Evolutionary conservation across 768 basidiomycete genomes (phyloP).

Genomic region (Brasilioporus rufonigricans): DNA sequence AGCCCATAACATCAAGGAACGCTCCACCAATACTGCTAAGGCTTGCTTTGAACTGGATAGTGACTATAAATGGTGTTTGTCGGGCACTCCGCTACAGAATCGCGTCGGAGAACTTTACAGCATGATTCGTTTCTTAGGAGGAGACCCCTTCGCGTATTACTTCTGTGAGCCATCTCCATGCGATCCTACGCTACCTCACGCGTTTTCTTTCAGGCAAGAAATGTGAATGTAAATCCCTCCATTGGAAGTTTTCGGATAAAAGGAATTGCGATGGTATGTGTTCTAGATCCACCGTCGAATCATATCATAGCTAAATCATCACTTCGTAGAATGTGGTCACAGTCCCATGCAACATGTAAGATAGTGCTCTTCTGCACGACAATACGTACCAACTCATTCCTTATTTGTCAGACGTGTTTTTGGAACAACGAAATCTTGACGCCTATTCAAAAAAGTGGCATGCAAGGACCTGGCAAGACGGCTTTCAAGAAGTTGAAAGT

Average conservation of each 20-base stretch:
- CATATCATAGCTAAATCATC: not conserved
- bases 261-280: slow-evolving; percentile 74
- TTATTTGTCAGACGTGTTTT: slow-evolving; percentile 69
- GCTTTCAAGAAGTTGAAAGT: slow-evolving; percentile 94
- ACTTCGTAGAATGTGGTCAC: slow-evolving; percentile 69
- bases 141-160: slow-evolving; percentile 88
- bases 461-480: slow-evolving; percentile 69
- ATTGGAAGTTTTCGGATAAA: slow-evolving; percentile 91
- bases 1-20: slow-evolving; percentile 98
- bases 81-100: slow-evolving; percentile 95
- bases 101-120: slow-evolving; percentile 99
- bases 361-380: slow-evolving; percentile 8
- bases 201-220: slow-evolving; percentile 58
- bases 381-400: slow-evolving; percentile 6
- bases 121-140: slow-evolving; percentile 88
- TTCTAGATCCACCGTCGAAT: not conserved
- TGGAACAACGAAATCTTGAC: slow-evolving; percentile 97
- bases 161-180: slow-evolving; percentile 59
- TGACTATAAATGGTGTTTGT: slow-evolving; percentile 90
- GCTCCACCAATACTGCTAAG: slow-evolving; percentile 92
- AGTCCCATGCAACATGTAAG: slow-evolving; percentile 79
- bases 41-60: slow-evolving; percentile 89
- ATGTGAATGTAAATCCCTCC: slow-evolving; percentile 92
- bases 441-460: slow-evolving; percentile 91
- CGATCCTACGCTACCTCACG: not conserved